These are phyloP conservation scores for Beta macrorhiza DNA, from an alignment of 179 eudicot genomes.

Conservation along the genomic window DNA sequence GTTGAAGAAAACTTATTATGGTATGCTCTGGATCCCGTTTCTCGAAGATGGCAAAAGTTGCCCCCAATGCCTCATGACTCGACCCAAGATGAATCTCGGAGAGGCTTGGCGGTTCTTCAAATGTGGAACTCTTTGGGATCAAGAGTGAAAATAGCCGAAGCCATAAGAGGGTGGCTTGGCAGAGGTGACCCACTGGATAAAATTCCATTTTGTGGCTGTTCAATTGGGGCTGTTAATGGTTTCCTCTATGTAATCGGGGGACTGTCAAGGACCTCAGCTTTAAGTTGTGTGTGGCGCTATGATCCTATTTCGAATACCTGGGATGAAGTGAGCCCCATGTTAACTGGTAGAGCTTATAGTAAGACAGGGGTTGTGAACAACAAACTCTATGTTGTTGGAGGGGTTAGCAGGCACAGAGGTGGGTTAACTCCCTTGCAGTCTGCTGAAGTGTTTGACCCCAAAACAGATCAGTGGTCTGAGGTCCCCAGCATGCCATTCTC, in stretches of 20 bases:
- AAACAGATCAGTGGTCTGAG: slow-evolving; percentile 63
- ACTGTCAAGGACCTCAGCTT: slow-evolving; percentile 52
- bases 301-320: slow-evolving; percentile 71
- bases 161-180: slow-evolving; percentile 74
- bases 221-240: slow-evolving; percentile 73
- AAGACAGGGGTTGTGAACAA: slow-evolving; percentile 71
- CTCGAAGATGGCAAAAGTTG: slow-evolving; percentile 67
- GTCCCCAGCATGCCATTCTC: slow-evolving; percentile 94
- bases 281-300: slow-evolving; percentile 69
- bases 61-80: slow-evolving; percentile 70
- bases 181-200: slow-evolving; percentile 48
- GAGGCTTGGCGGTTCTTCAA: slow-evolving; percentile 48
- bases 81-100: slow-evolving; percentile 43
- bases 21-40: slow-evolving; percentile 79
- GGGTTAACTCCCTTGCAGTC: slow-evolving; percentile 82
- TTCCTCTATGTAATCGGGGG: slow-evolving; percentile 87
- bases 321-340: slow-evolving; percentile 73
- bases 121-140: slow-evolving; percentile 65
- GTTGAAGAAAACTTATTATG: slow-evolving; percentile 57
- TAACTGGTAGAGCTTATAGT: slow-evolving; percentile 70
- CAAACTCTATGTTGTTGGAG: slow-evolving; percentile 90
- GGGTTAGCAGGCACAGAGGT: slow-evolving; percentile 69
- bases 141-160: slow-evolving; percentile 57
- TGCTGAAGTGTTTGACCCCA: slow-evolving; percentile 84
- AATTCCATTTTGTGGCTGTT: slow-evolving; percentile 77